A percentile compares a stretch with the other conserved stretches of the same genome.
Evolutionary conservation across 2,329 filamentous ascomycete genomes (phyloP).

Genomic region (Fusarium siculi): DNA sequence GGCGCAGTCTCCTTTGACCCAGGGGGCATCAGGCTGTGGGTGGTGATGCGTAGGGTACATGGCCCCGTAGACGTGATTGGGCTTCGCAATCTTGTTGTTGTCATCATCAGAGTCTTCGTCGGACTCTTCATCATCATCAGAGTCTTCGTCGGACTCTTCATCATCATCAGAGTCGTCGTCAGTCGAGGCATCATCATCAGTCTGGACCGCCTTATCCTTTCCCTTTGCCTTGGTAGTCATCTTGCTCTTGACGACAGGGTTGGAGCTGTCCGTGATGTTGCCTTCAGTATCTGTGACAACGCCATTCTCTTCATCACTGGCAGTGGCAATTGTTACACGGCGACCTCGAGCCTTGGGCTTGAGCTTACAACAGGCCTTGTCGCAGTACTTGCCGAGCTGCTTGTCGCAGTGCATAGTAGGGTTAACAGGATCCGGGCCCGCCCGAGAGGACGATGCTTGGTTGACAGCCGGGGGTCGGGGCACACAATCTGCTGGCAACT

Average conservation of each 20-base stretch:
- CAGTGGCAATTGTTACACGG: slow-evolving; percentile 1
- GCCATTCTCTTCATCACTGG: slow-evolving; percentile 1
- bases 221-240: slow-evolving; percentile 14
- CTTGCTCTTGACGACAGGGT: neutral
- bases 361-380: neutral
- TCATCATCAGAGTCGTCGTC: neutral
- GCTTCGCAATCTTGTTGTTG: neutral
- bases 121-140: neutral
- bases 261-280: neutral
- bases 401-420: slow-evolving; percentile 2
- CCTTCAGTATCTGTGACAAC: neutral
- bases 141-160: neutral
- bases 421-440: neutral
- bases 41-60: slow-evolving; percentile 46
- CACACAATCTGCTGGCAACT: neutral
- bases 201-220: neutral
- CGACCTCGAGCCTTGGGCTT: neutral
- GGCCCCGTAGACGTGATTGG: slow-evolving; percentile 41
- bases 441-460: neutral
- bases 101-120: neutral
- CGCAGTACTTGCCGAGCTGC: neutral
- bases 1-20: slow-evolving; percentile 47
- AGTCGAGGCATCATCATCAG: slow-evolving; percentile 1
- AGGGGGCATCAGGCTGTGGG: slow-evolving; percentile 39
- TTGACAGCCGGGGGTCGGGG: neutral